Evolutionary conservation across 495 filamentous ascomycete species (phyloP).

Genomic region (Bryoglossum gracile): DNA sequence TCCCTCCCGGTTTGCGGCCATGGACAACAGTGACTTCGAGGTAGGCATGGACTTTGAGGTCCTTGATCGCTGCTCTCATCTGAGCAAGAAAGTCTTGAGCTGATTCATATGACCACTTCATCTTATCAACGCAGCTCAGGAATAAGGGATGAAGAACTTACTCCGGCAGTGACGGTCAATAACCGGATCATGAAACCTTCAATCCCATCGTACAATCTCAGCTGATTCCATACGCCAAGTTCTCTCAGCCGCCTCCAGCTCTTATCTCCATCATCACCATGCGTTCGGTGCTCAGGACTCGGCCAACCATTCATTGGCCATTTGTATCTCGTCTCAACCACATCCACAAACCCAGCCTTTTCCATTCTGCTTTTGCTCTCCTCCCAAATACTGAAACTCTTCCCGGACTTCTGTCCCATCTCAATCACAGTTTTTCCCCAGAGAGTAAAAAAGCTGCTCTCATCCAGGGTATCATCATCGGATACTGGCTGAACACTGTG

Average conservation of each 20-base stretch:
- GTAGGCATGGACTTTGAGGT: constrained; percentile 17
- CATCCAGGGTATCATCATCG: constrained; percentile 14
- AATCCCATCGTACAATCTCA: constrained; percentile 11
- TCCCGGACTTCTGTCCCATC: constrained; percentile 14
- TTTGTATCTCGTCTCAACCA: constrained; percentile 40
- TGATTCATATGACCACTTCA: constrained; percentile 15
- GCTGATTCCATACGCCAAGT: constrained; percentile 35
- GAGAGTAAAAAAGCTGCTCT: constrained; percentile 26
- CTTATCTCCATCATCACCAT: constrained; percentile 32
- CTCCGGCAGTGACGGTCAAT: constrained; percentile 8
- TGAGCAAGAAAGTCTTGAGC: constrained; percentile 16
- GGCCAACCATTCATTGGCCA: constrained; percentile 34
- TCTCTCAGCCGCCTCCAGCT: constrained; percentile 38
- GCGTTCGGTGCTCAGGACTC: constrained; percentile 26
- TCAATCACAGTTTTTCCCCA: constrained; percentile 22
- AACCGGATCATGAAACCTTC: constrained; percentile 18
- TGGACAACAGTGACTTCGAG: constrained; percentile 14
- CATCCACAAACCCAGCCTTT: constrained; percentile 43
- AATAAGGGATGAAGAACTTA: constrained; percentile 2
- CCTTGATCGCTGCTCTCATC: constrained; percentile 17
- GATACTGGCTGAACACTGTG: constrained; percentile 6
- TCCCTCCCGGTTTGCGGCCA: constrained; percentile 14
- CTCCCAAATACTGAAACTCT: constrained; percentile 20
- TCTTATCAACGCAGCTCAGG: background rate
- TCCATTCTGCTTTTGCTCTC: constrained; percentile 37